Evolutionary conservation across 108 stramenopile species (phyloP), one percentile per base, ranked within the genome.

Genomic region (Mediolabrus comicus): DNA sequence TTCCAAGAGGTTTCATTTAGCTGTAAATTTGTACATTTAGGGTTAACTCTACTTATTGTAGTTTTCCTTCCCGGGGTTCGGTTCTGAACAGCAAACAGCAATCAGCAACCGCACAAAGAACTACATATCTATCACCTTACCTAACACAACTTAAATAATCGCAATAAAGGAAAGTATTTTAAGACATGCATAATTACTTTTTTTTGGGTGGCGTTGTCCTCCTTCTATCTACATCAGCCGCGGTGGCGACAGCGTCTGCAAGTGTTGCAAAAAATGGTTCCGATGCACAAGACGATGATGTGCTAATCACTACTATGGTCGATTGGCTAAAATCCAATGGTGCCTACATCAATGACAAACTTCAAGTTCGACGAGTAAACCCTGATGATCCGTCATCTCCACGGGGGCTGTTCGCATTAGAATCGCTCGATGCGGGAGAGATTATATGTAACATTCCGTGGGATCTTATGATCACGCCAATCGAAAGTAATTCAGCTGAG

Each of bases 341-440:
- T 19, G 62, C 62, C n/a, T 65, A 62, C 69, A 64, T 80, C 55
- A 69, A 62, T 26, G 49, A 56, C 0, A 80, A 80, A 30, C 28
- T 80, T 13, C 54, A 30, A 17, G 29, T 80, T 11, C 63, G 63
- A 39, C 74, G 34, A 5, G n/a, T 35, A 13, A 43, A 65, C 36
- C 64, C 63, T 24, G 30, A 65, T 26, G 66, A 85, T 59, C 36
- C 55, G 17, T 41, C n/a, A 16, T 77, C 67, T 9, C 75, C 80
- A 13, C 53, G 83, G 29, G 87, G 84, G 3, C 10, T 86, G 17
- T 77, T 81, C 66, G 83, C 86, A 16, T 68, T 41, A 8, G 69
- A 81, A 26, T 43, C 56, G 14, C 71, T 86, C 29, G 69, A 79
- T n/a, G 69, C 19, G 13, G 83, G 71, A 1, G 83, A 84, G 30